phyloP scores from a whole-genome alignment of 2,329 filamentous ascomycete species.

The Cladosporium cucumerinum region DNA sequence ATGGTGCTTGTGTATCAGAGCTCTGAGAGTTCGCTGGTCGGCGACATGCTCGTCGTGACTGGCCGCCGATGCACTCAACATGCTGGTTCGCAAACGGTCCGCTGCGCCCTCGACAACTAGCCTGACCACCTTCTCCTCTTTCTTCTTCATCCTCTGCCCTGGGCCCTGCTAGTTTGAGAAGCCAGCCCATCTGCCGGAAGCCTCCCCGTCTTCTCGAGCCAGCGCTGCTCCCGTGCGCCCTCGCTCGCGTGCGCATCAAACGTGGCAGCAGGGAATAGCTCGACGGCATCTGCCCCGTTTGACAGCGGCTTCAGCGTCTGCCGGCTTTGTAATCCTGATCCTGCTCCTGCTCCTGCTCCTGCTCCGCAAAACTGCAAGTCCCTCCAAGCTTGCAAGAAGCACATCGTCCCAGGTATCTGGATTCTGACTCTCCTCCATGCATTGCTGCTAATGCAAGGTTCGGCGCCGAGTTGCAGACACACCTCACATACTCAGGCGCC shows the following conservation, averaged over 20 bases:
- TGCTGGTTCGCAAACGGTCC: not conserved
- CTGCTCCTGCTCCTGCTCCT: not conserved
- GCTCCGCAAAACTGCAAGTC: not conserved
- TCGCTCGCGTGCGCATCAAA: not conserved
- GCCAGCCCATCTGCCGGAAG: not conserved
- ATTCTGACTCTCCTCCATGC: not conserved
- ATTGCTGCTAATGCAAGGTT: not conserved
- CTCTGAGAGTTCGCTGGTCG: not conserved
- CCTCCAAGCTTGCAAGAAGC: not conserved
- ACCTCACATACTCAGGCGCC: not conserved
- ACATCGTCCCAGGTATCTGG: not conserved
- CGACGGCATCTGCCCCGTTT: not conserved
- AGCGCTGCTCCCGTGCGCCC: not conserved
- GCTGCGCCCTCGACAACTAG: not conserved
- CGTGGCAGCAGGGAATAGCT: slow-evolving; percentile 8
- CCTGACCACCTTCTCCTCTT: not conserved
- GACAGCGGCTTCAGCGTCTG: not conserved
- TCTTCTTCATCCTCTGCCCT: not conserved
- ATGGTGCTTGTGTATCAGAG: not conserved
- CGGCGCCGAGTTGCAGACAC: not conserved
- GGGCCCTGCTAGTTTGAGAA: not conserved
- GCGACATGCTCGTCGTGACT: not conserved
- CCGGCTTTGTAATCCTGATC: not conserved
- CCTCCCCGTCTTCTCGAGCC: not conserved
- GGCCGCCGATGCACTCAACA: not conserved